Base-by-base conservation (phyloP, 2,329 filamentous ascomycete species). In the Alternaria arborescens region DNA sequence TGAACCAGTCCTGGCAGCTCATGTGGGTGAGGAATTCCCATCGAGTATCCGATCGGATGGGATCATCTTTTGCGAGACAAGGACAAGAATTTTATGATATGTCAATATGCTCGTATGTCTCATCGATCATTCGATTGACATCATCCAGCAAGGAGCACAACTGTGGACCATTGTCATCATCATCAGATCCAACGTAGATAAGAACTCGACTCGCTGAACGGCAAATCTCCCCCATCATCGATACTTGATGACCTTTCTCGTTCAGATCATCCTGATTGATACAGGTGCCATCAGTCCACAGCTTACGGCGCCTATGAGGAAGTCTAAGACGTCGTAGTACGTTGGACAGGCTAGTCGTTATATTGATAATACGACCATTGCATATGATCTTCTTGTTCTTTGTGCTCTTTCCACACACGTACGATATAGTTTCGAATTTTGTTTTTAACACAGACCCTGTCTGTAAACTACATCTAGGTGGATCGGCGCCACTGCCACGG, bases 241-340 rank as follows among this genome's bases (percentile, higher is more conserved):
- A 28, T 2, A 65, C 66, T 47, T 67, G 66, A 5, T 63, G 44
- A 1, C 58, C 44, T 24, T 67, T 67, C 43, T 68, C 64, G n/a
- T 58, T n/a, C 1, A 61, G 8, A 43, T 62, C 44, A 6, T 60
- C 61, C 48, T 68, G 64, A 18, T 67, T 58, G 53, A 69, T 62
- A 20, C 62, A 67, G 8, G 67, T 65, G 6, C 62, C 57, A 22
- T 68, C 66, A 4, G 57, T 62, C 64, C 64, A 68, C 3, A 65
- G 55, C n/a, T 28, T 58, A 1, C 64, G 53, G 8, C 60, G 30
- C 34, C 10, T 20, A 32, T 59, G 28, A 22, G 51, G 42, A 24
- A 52, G 46, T 12, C 58, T 52, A 8, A 67, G 18, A 8, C 54
- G 51, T 10, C 40, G 42, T 4, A 69, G 58, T 7, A 60, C 64